Evolutionary conservation across 2,329 filamentous ascomycete genomes (phyloP), one percentile per base, ranked within the genome.

Genomic region (Epichloe aotearoae): DNA sequence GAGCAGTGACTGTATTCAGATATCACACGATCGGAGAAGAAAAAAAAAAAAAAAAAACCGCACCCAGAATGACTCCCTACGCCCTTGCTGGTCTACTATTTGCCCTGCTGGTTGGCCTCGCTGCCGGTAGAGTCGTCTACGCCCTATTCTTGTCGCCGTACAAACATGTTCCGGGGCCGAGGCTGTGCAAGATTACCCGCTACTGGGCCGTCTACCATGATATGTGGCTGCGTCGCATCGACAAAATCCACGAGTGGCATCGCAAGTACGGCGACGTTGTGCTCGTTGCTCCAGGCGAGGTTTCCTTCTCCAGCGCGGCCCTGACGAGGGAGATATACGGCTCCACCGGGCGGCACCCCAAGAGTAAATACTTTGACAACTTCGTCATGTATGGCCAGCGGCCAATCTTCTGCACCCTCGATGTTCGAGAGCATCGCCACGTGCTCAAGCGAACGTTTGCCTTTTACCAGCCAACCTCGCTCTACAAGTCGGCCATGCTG

Each of bases 191-290:
- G 20, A 45, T 52, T 17, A 52, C 46, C 12, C 50, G 50, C 5
- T 49, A 49, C 30, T 52, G 41, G 40, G 23, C 42, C 36, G 42
- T 49, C 11, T 49, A 46, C 19, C 50, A 52, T 37, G 50, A 52
- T 11, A n/a, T 42, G 17, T 41, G 50, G 50, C 37, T 52, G 12
- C 40, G 36, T 1, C 50, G 46, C 11, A 30, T 34, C 23, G 37
- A 42, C 17, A 52, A 49, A 36, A 46, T 52, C 36, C 38, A 46
- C 17, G 40, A 49, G 23, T 52, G 50, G 46, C 50, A 52, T 46
- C 40, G 37, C 15, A 34, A 45, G 30, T 49, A 52, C 26, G 50
- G 46, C 8, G 46, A 49, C 15, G 50, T 52, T 8, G 50, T 52
- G 14, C 39, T 49, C 14, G 36, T 49, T n/a, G 50, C 50, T 4